Evolutionary conservation across 441 rosid species (phyloP), one percentile per base, ranked within the genome.

Genomic region (Populus hybrid): DNA sequence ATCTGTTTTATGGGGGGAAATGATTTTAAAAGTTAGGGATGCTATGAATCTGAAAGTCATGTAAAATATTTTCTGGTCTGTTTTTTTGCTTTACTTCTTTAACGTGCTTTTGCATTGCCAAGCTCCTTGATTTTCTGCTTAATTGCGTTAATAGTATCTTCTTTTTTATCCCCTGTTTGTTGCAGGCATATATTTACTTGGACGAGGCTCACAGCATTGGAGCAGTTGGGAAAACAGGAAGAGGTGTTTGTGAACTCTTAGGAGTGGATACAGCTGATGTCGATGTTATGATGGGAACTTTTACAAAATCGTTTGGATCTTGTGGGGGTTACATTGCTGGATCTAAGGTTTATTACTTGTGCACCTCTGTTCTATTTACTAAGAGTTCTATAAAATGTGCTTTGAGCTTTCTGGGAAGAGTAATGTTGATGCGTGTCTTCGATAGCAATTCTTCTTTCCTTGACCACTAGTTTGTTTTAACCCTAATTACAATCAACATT

Each of bases 241-340:
- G 90, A 79, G 98, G 98, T 21, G 97, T 94, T 81, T 94, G 98
- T 78, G 98, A 92, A 71, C 97, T 91, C 75, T 83, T 94, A 53
- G 97, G 97, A 72, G 97, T 94, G 65, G 90, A 92, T 80, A 84
- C 98, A 53, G 90, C 92, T 69, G 97, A 92, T 82, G 93, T 94
- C 77, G 98, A 94, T 83, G 50, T 94, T 72, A 94, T 94, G 98
- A 94, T 94, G 98, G 97, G 98, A 90, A 94, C 97, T 84, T 94
- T 94, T 83, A 86, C 97, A 5, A 92, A 94, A 83, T 92, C 97
- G 30, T 94, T 94, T 78, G 97, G 95, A 57, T 94, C 98, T 61
- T 92, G 92, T 79, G 98, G 98, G 74, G 98, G 98, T 71, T 94
- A 92, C 78, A 90, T 92, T 88, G 92, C 95, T 71, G 97, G 94